Evolutionary conservation across 306 rosid species (phyloP).

Genomic region (Dalbergia cochinchinensis): DNA sequence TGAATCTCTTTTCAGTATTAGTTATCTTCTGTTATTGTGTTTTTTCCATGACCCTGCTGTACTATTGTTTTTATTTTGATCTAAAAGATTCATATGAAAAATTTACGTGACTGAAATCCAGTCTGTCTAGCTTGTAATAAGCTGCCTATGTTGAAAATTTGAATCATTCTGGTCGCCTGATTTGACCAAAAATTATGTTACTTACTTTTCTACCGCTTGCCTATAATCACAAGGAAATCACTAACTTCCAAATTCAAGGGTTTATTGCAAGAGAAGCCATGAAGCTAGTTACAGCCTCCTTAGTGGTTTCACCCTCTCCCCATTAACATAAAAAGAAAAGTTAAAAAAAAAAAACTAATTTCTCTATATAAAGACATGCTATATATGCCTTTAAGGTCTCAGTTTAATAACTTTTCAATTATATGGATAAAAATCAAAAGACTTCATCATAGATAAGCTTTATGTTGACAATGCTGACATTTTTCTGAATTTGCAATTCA

Average conservation of each 20-base stretch:
- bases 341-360: neutral
- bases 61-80: slow-evolving; percentile 33
- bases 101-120: slow-evolving; percentile 38
- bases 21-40: slow-evolving; percentile 42
- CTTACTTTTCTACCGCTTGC: neutral
- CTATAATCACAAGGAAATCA: neutral
- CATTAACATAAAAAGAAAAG: slow-evolving; percentile 16
- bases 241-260: neutral
- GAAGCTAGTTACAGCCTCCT: slow-evolving; percentile 4
- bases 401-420: neutral
- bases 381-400: slow-evolving; percentile 12
- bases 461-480: slow-evolving; percentile 31
- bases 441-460: slow-evolving; percentile 10
- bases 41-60: slow-evolving; percentile 39
- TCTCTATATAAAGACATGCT: neutral
- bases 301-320: slow-evolving; percentile 28
- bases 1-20: slow-evolving; percentile 42
- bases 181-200: slow-evolving; percentile 5
- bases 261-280: slow-evolving; percentile 24
- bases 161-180: slow-evolving; percentile 31
- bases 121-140: slow-evolving; percentile 14
- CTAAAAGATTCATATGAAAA: slow-evolving; percentile 27
- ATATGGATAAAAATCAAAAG: slow-evolving; percentile 28
- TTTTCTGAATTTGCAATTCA: slow-evolving; percentile 36
- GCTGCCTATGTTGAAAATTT: slow-evolving; percentile 24